Conservation (phyloP, 2,329 filamentous ascomycete species). For the Phialophora macrospora region DNA sequence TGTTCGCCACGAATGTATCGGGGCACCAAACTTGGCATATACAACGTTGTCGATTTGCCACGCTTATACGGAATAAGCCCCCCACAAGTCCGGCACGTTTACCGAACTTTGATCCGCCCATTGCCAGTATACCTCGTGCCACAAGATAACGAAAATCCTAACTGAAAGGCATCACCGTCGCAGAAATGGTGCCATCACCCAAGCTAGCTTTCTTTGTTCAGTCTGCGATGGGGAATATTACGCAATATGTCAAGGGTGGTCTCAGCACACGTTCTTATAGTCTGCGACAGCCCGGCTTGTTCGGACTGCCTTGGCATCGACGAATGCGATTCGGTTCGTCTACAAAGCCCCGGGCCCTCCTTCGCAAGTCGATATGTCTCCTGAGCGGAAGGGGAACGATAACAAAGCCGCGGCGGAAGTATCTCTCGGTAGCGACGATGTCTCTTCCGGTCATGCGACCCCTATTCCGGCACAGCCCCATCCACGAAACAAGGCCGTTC, state of each 20-base stretch:
- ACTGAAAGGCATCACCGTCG: not conserved
- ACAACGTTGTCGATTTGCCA: no score
- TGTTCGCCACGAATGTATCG: no score
- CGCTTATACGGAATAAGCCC: no score
- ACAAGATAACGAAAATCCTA: not conserved
- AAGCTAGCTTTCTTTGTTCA: not conserved
- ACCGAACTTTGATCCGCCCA: not conserved
- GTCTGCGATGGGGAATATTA: not conserved
- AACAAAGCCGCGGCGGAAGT: not conserved
- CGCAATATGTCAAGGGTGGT: no score
- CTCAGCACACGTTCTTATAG: not conserved
- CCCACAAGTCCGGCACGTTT: no score
- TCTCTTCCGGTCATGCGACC: not conserved
- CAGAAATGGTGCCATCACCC: not conserved
- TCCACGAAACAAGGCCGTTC: not conserved
- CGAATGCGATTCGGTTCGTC: not conserved
- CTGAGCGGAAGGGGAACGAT: not conserved
- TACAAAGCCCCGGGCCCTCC: not conserved
- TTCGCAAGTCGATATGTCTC: not conserved
- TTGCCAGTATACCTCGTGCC: not conserved
- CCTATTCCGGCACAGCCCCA: constrained; percentile 3
- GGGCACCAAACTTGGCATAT: no score
- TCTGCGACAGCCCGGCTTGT: not conserved
- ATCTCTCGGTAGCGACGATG: not conserved
- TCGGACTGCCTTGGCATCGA: not conserved